A percentile compares a stretch with the other conserved stretches of the same genome.
Conservation (phyloP, 768 basidiomycete species). For the Mycena rebaudengoi region DNA sequence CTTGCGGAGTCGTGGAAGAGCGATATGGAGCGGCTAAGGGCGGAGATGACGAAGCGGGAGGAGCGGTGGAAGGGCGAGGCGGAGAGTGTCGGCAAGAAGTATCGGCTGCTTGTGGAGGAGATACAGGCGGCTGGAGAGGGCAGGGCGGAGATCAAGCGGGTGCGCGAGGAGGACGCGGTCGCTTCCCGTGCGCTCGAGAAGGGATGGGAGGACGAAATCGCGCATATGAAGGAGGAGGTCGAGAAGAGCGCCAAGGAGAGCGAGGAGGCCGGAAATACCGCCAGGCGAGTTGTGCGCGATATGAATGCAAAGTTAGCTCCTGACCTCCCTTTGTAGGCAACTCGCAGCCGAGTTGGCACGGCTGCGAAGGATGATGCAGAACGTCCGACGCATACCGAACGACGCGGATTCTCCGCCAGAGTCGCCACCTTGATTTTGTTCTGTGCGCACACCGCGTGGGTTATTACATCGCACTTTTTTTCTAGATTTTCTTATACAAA, state of each 20-base stretch:
- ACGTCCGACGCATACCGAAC: constrained; percentile 46
- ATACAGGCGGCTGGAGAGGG: constrained; percentile 59
- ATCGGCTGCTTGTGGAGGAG: constrained; percentile 69
- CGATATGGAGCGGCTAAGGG: constrained; percentile 74
- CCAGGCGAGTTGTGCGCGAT: constrained; percentile 58
- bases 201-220: constrained; percentile 66
- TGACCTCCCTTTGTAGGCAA: constrained; percentile 47
- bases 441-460: too few relatives aligned
- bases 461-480: background rate
- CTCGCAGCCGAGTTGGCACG: constrained; percentile 72
- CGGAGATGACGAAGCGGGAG: constrained; percentile 81
- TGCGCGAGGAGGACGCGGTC: constrained; percentile 59
- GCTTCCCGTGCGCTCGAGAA: constrained; percentile 67
- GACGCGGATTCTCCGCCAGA: background rate
- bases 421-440: constrained; percentile 8
- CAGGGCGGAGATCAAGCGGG: constrained; percentile 55
- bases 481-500: too few relatives aligned
- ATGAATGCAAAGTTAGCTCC: background rate
- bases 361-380: constrained; percentile 77
- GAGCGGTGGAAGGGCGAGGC: constrained; percentile 73
- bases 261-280: constrained; percentile 66
- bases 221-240: constrained; percentile 59
- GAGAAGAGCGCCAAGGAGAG: constrained; percentile 62
- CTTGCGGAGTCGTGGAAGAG: constrained; percentile 78
- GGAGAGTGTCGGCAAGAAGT: constrained; percentile 75